A percentile compares a stretch with the other conserved stretches of the same genome.
Conservation (phyloP, 768 basidiomycete genomes). For the Rhizopogon rudus region DNA sequence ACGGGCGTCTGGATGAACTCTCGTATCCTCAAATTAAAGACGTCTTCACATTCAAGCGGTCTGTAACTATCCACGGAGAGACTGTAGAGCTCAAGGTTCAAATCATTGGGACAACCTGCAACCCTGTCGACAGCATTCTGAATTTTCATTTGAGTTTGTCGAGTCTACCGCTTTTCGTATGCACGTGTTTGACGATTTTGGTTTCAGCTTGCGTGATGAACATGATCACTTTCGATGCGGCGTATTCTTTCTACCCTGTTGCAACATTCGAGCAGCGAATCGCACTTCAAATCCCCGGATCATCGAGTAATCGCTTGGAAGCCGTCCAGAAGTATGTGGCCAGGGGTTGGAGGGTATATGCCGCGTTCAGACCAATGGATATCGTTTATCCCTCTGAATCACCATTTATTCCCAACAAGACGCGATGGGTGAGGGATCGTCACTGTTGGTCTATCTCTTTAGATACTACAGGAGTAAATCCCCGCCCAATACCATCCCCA, state of each 20-base stretch:
- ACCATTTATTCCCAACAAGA: slow-evolving; percentile 14
- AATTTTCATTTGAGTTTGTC: slow-evolving; percentile 44
- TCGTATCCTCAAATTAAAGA: slow-evolving; percentile 2
- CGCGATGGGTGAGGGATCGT: slow-evolving; percentile 29
- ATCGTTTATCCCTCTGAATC: neutral
- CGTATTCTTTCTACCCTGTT: slow-evolving; percentile 37
- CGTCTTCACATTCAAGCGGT: slow-evolving; percentile 22
- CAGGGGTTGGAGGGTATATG: slow-evolving; percentile 32
- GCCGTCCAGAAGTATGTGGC: slow-evolving; percentile 29
- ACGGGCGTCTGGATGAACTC: too few species aligned
- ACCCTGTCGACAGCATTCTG: slow-evolving; percentile 36
- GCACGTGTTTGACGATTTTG: neutral
- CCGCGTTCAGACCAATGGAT: slow-evolving; percentile 2
- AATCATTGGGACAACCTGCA: slow-evolving; percentile 30
- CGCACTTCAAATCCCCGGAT: slow-evolving; percentile 16
- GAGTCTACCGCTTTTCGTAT: neutral
- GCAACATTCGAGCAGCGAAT: slow-evolving; percentile 33
- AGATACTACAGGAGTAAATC: slow-evolving; percentile 12
- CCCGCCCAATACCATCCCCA: slow-evolving; percentile 7
- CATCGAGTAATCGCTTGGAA: neutral
- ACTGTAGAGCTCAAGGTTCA: slow-evolving; percentile 29
- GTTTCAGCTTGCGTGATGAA: slow-evolving; percentile 39
- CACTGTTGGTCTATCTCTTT: slow-evolving; percentile 27
- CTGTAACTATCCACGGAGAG: neutral
- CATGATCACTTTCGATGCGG: slow-evolving; percentile 34